Evolutionary conservation across 1,139 yeast species (phyloP).

Genomic region (Protomyces arabidopsidicola): DNA sequence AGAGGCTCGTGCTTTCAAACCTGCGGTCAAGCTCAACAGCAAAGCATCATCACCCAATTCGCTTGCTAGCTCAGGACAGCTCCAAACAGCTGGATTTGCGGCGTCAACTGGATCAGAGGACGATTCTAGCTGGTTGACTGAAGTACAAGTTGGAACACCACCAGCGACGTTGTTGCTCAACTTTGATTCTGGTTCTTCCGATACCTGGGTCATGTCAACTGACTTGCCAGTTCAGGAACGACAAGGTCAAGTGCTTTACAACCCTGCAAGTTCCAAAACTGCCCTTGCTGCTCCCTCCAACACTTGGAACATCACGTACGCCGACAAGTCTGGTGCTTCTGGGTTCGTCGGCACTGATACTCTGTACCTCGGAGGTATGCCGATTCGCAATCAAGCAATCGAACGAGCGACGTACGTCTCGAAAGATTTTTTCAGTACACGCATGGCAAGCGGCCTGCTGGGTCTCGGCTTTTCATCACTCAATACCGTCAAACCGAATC

Average conservation of each 20-base stretch:
- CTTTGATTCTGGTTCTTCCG: slow-evolving; percentile 48
- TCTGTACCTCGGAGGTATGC: slow-evolving; percentile 30
- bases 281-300: slow-evolving; percentile 32
- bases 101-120: slow-evolving; percentile 23
- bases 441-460: slow-evolving; percentile 20
- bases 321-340: slow-evolving; percentile 36
- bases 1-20: slow-evolving; percentile 1
- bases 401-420: slow-evolving; percentile 20
- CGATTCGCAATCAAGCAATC: slow-evolving; percentile 28
- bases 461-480: slow-evolving; percentile 23
- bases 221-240: slow-evolving; percentile 34
- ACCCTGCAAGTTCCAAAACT: slow-evolving; percentile 38
- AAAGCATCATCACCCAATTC: background rate
- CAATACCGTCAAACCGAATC: slow-evolving; percentile 24
- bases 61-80: background rate
- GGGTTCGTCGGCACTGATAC: slow-evolving; percentile 38
- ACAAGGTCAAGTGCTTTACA: slow-evolving; percentile 38
- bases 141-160: slow-evolving; percentile 43
- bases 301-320: slow-evolving; percentile 41
- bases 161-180: slow-evolving; percentile 39
- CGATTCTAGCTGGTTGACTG: slow-evolving; percentile 25
- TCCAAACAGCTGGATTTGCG: slow-evolving; percentile 11
- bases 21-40: background rate
- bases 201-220: slow-evolving; percentile 45
- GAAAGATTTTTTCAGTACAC: slow-evolving; percentile 15